Conservation (phyloP, 176 grass and related monocot species). For the Hsuehochloa calcarea region DNA sequence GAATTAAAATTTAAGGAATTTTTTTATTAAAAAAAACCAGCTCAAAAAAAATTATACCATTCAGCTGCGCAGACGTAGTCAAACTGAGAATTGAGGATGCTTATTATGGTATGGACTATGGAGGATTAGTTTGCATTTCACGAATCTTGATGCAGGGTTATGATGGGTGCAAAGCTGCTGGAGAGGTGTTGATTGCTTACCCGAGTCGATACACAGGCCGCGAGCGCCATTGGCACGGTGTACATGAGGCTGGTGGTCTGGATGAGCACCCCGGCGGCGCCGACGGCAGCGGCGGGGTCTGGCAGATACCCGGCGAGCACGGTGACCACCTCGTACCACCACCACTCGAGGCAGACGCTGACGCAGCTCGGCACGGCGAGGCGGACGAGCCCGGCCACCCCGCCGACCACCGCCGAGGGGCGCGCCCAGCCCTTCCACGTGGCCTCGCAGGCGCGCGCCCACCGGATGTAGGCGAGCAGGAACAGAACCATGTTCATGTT, state of each 20-base stretch:
- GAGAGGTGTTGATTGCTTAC: constrained; percentile 31
- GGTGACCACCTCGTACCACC: constrained; percentile 99
- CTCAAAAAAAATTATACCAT: too few relatives aligned
- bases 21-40: too few relatives aligned
- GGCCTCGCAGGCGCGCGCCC: constrained; percentile 52
- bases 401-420: constrained; percentile 39
- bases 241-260: constrained; percentile 99
- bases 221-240: constrained; percentile 93
- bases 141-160: not conserved
- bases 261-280: constrained; percentile 91
- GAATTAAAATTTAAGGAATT: too few relatives aligned
- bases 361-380: constrained; percentile 89
- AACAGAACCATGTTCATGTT: constrained; percentile 96
- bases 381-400: constrained; percentile 51
- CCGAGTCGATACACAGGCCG: constrained; percentile 82
- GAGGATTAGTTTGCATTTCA: not conserved
- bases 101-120: not conserved
- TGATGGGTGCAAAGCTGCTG: not conserved
- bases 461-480: constrained; percentile 66
- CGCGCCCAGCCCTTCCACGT: constrained; percentile 77
- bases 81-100: not conserved
- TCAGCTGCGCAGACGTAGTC: not conserved
- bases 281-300: constrained; percentile 74
- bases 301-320: constrained; percentile 89
- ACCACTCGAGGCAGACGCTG: constrained; percentile 98